Percentiles rank a stretch among this genome's conserved stretches.
phyloP scores from a whole-genome alignment of 441 rosid genomes.

The Brassica balearica region DNA sequence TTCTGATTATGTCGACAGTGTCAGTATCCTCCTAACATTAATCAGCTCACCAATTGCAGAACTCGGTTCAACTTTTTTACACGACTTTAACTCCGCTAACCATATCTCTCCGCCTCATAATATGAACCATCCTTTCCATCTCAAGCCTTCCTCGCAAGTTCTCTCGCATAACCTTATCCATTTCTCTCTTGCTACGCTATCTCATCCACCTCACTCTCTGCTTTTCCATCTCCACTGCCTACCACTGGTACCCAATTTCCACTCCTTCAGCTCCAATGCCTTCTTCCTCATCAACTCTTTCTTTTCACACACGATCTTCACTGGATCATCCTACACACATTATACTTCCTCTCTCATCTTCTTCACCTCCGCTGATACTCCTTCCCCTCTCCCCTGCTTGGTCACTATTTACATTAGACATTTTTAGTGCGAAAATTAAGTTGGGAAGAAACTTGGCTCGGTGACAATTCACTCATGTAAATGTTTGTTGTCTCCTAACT shows the following conservation, averaged over 20 bases:
- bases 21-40: neutral
- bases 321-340: conserved; percentile 56
- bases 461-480: too few species aligned
- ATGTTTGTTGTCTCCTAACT: too few species aligned
- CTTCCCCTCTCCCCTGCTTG: conserved; percentile 45
- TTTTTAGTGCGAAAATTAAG: too few species aligned
- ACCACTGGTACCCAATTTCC: conserved; percentile 60
- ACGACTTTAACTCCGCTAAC: conserved; percentile 49
- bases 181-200: conserved; percentile 79
- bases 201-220: conserved; percentile 90
- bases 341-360: conserved; percentile 54
- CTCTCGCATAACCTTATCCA: conserved; percentile 82
- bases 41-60: conserved; percentile 50
- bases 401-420: too few species aligned
- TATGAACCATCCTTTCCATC: conserved; percentile 72
- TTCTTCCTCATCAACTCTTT: conserved; percentile 76
- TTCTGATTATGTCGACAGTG: neutral
- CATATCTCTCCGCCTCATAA: conserved; percentile 70
- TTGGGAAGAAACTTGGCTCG: too few species aligned
- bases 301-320: conserved; percentile 81
- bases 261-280: conserved; percentile 72
- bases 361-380: conserved; percentile 49
- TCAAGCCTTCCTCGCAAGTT: conserved; percentile 71
- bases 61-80: conserved; percentile 68
- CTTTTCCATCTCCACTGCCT: conserved; percentile 83